Conservation (phyloP, 1,139 yeast species). For the Pneumocystis murina region DNA sequence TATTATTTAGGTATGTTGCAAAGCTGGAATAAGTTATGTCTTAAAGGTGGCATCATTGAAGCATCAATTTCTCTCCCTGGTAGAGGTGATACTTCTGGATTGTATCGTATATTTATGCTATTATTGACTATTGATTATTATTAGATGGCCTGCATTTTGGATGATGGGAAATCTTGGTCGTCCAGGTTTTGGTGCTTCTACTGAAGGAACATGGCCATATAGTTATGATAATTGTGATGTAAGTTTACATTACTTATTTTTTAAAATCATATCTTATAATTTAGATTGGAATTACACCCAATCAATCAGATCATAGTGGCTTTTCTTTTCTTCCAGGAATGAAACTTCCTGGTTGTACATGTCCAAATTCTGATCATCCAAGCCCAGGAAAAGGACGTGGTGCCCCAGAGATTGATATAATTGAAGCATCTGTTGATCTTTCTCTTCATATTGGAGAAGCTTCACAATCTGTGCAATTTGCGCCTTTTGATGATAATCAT, state of each 20-base stretch:
- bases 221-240: constrained; percentile 71
- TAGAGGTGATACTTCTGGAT: constrained; percentile 51
- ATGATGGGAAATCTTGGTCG: constrained; percentile 73
- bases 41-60: constrained; percentile 60
- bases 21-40: constrained; percentile 70
- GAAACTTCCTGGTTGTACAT: constrained; percentile 50
- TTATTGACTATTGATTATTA: constrained; percentile 50
- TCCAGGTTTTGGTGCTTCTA: constrained; percentile 55
- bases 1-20: constrained; percentile 50
- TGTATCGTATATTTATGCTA: constrained; percentile 58
- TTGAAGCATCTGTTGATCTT: constrained; percentile 49
- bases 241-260: constrained; percentile 26
- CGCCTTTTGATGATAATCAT: constrained; percentile 80
- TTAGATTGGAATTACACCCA: constrained; percentile 45
- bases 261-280: neutral
- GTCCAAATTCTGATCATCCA: constrained; percentile 66
- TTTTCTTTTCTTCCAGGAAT: constrained; percentile 69
- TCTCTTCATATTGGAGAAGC: constrained; percentile 37
- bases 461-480: constrained; percentile 70
- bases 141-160: constrained; percentile 89
- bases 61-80: constrained; percentile 59
- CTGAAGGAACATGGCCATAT: constrained; percentile 86
- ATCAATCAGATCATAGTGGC: constrained; percentile 72
- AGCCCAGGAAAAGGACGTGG: constrained; percentile 70
- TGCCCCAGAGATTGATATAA: constrained; percentile 75